Conservation (phyloP, 306 rosid genomes). For the Ammopiptanthus mongolicus region DNA sequence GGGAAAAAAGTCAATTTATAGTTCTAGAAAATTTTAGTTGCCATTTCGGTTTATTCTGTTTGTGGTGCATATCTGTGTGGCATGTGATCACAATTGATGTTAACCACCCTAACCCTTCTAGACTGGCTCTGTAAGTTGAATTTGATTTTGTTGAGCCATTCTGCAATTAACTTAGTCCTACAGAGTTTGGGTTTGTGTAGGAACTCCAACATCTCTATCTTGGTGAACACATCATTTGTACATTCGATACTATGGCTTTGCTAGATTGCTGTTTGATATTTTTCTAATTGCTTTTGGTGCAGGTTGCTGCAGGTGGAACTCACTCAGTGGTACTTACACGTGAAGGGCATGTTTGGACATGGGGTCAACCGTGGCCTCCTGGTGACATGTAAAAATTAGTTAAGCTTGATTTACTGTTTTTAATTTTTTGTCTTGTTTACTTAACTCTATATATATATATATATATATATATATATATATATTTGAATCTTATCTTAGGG, state of each 20-base stretch:
- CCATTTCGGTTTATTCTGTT: not conserved
- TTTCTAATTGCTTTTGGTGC: slow-evolving; percentile 12
- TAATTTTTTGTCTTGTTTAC: not conserved
- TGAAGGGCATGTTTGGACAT: slow-evolving; percentile 96
- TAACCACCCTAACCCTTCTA: not conserved
- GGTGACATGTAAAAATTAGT: slow-evolving; percentile 77
- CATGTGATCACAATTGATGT: not conserved
- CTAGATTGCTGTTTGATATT: not conserved
- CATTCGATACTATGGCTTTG: not conserved
- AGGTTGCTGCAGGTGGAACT: slow-evolving; percentile 99
- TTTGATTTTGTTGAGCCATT: not conserved
- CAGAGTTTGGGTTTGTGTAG: not conserved
- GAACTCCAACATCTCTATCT: not conserved
- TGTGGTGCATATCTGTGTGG: not conserved
- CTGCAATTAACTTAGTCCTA: not conserved
- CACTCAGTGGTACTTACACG: slow-evolving; percentile 97
- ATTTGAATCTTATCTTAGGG: too few relatives aligned
- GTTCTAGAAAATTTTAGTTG: not conserved
- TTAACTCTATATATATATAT: not conserved
- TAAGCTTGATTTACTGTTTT: slow-evolving; percentile 1
- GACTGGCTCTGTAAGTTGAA: not conserved
- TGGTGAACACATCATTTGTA: not conserved
- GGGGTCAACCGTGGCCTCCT: slow-evolving; percentile 99
- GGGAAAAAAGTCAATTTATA: not conserved
- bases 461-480: too few relatives aligned